Evolutionary conservation across 2,329 filamentous ascomycete genomes (phyloP), one percentile per base, ranked within the genome.

Genomic region (Fusarium duplospermum): DNA sequence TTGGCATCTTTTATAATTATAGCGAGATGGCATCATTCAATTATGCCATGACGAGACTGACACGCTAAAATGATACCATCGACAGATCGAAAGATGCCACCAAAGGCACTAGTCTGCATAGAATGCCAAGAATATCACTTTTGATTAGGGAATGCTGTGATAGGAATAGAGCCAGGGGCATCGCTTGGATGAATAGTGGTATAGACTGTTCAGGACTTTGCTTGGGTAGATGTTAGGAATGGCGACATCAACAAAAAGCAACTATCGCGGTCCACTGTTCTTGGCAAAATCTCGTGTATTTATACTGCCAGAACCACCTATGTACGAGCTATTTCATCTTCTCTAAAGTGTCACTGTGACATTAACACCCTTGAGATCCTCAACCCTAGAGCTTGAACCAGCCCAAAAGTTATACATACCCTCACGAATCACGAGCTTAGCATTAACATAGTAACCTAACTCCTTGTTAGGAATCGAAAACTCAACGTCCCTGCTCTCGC

Each of bases 401-500:
- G 78, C 62, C 77, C 76, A 81, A 31, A 82, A 81, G 35, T 73
- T 79, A 58, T 80, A 81, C 10, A 77, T 62, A 7, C 77, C 80
- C 1, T 59, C 67, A 16, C 76, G 74, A 6, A 78, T 70, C 31
- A 64, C 66, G 70, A 79, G 76, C 59, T 79, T 64, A 0, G 72
- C 70, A 36, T 79, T 70, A 7, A 81, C 65, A 29, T 74, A 82
- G 52, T 80, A 82, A 0, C 79, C 80, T 4, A 82, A 47, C 8
- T 82, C 81, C 7, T 76, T 40, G 4, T 50, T 64, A 6, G 78
- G 72, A 4, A 81, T 75, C 4, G 61, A 67, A 22, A 80, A 73
- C 85, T 84, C 22, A 4, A 86, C 62, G 1, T 73, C 82, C 6
- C 67, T 76, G 71, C 81, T 79, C 81, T 91, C 85, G 0, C 90